Evolutionary conservation across 768 basidiomycete species (phyloP).

Genomic region (Mycena sanguinolenta): DNA sequence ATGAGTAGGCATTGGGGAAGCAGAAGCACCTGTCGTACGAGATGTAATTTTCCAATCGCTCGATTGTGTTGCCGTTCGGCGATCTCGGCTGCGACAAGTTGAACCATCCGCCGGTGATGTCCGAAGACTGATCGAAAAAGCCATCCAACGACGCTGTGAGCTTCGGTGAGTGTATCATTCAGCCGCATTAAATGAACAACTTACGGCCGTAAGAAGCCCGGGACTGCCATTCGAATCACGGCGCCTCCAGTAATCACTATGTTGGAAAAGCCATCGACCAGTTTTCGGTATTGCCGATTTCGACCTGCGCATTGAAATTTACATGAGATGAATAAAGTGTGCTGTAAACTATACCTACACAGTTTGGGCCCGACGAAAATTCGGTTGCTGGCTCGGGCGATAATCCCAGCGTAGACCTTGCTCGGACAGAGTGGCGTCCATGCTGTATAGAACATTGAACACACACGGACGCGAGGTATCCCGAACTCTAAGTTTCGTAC

Average conservation of each 20-base stretch:
- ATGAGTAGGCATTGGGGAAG: too few relatives aligned
- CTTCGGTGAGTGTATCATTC: not conserved
- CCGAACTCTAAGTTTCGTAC: too few relatives aligned
- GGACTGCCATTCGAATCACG: slow-evolving; percentile 49
- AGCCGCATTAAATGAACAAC: not conserved
- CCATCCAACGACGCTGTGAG: slow-evolving; percentile 40
- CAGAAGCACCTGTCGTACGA: too few relatives aligned
- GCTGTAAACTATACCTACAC: slow-evolving; percentile 44
- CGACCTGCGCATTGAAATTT: slow-evolving; percentile 46
- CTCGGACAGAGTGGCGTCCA: slow-evolving; percentile 47
- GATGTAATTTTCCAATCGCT: too few relatives aligned
- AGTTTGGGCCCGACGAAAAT: slow-evolving; percentile 55
- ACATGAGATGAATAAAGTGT: slow-evolving; percentile 15
- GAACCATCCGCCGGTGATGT: slow-evolving; percentile 33
- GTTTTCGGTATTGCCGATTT: slow-evolving; percentile 47
- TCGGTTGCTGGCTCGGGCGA: slow-evolving; percentile 55
- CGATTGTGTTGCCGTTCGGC: slow-evolving; percentile 2
- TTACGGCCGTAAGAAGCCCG: slow-evolving; percentile 41
- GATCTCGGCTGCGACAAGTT: slow-evolving; percentile 7
- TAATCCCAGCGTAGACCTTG: slow-evolving; percentile 46
- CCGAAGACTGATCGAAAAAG: slow-evolving; percentile 15
- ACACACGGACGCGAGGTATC: too few relatives aligned
- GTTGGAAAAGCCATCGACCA: slow-evolving; percentile 48
- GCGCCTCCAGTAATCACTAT: slow-evolving; percentile 47
- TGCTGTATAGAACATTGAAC: slow-evolving; percentile 37